Percentiles rank a stretch among this genome's conserved stretches.
Evolutionary conservation across 129 eudicot species (phyloP).

Genomic region (Centella asiatica): DNA sequence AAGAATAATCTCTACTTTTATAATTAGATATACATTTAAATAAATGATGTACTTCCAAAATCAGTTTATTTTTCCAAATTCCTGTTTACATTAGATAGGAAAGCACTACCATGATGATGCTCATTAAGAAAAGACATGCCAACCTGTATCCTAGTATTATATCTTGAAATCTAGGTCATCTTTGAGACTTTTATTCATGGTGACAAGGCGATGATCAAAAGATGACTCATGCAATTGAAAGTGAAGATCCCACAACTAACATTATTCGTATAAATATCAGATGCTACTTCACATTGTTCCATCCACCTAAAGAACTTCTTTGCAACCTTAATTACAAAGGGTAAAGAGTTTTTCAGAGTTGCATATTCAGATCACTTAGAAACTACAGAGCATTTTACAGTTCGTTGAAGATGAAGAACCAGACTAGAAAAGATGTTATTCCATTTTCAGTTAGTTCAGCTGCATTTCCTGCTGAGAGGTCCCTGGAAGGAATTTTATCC

Average conservation of each 20-base stretch:
- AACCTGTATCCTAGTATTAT: too few species aligned
- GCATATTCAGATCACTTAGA: background rate
- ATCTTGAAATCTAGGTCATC: too few species aligned
- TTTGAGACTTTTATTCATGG: background rate
- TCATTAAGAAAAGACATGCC: too few species aligned
- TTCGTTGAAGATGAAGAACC: background rate
- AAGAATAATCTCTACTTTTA: too few species aligned
- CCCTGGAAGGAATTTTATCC: background rate
- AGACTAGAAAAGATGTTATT: background rate
- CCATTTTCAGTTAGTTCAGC: background rate
- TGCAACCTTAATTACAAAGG: background rate
- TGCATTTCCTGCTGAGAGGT: background rate
- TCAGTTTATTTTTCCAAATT: too few species aligned
- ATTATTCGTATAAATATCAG: constrained; percentile 24
- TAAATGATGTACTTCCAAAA: too few species aligned
- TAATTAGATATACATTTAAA: too few species aligned
- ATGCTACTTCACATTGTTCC: background rate
- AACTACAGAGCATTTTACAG: background rate
- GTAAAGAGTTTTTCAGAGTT: background rate
- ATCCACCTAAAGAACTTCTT: background rate
- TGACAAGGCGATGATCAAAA: constrained; percentile 11
- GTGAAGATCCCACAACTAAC: constrained; percentile 4
- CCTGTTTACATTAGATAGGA: too few species aligned
- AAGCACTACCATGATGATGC: too few species aligned
- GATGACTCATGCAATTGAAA: constrained; percentile 32